phyloP scores from a whole-genome alignment of 164 flowering plant genomes.

The Aristolochia contorta region DNA sequence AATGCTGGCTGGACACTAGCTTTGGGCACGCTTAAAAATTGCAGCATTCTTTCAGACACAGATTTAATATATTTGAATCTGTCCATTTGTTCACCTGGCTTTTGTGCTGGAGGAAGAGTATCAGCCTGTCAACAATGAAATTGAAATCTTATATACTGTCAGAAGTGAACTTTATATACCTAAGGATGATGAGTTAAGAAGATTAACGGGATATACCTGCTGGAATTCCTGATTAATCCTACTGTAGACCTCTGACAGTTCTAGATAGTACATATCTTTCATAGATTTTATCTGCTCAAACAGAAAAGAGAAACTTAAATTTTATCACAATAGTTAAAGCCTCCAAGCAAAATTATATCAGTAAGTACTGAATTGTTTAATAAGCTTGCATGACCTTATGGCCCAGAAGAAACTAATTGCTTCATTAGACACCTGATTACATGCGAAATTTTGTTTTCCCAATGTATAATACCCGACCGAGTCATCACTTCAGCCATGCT shows the following conservation, averaged over 20 bases:
- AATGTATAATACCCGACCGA: too few species aligned
- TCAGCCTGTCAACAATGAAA: conserved; percentile 39
- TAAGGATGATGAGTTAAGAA: not conserved
- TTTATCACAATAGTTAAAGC: not conserved
- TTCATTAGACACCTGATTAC: too few species aligned
- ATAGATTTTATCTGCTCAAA: conserved; percentile 53
- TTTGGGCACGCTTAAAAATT: conserved; percentile 45
- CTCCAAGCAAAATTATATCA: too few species aligned
- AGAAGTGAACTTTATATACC: too few species aligned
- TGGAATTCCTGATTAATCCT: conserved; percentile 51
- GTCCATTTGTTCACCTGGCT: conserved; percentile 44
- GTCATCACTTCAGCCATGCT: too few species aligned
- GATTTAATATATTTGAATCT: conserved; percentile 38
- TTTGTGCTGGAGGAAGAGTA: conserved; percentile 47
- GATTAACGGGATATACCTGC: conserved; percentile 38
- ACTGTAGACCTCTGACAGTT: conserved; percentile 59
- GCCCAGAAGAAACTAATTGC: too few species aligned
- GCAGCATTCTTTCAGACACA: conserved; percentile 46
- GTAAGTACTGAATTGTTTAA: too few species aligned
- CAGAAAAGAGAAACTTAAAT: not conserved
- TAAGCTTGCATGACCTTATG: too few species aligned
- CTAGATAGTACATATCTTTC: conserved; percentile 65
- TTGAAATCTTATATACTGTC: too few species aligned
- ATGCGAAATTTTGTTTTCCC: too few species aligned
- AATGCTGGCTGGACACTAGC: conserved; percentile 18